Conservation (phyloP, 495 filamentous ascomycete genomes). For the Xylaria longipes region DNA sequence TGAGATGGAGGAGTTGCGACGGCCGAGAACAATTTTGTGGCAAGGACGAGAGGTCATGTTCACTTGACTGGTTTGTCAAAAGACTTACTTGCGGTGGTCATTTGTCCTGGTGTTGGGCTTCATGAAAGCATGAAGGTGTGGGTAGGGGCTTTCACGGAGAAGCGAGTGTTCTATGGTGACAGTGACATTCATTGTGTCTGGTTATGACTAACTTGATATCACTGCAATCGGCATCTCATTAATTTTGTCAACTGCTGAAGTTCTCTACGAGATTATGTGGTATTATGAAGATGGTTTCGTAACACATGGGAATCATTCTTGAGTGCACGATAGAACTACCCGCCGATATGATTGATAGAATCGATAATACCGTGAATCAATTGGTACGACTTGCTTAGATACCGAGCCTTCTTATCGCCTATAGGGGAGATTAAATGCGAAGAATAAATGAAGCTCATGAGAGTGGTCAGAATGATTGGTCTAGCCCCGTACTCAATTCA, state of each 20-base stretch:
- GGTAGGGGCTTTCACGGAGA: not conserved
- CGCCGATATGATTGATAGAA: not conserved
- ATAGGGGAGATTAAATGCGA: not conserved
- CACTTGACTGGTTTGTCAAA: not conserved
- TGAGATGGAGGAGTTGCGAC: not conserved
- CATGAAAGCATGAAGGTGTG: not conserved
- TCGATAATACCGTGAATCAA: not conserved
- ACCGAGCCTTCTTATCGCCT: not conserved
- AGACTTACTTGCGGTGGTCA: not conserved
- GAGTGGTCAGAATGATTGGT: slow-evolving; percentile 3
- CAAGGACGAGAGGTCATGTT: not conserved
- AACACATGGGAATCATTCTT: not conserved
- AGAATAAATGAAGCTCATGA: slow-evolving; percentile 1
- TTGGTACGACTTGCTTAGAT: not conserved
- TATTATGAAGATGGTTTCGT: not conserved
- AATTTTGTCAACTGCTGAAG: not conserved
- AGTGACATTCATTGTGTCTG: not conserved
- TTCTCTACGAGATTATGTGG: not conserved
- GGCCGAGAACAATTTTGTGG: not conserved
- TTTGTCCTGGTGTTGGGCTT: not conserved
- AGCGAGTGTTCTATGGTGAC: too few relatives aligned
- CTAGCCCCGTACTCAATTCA: slow-evolving; percentile 1
- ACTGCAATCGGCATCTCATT: not conserved
- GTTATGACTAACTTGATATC: not conserved
- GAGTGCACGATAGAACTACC: not conserved